Evolutionary conservation across 495 filamentous ascomycete genomes (phyloP), one percentile per base, ranked within the genome.

Genomic region (Hypoxylon crocopeplum): DNA sequence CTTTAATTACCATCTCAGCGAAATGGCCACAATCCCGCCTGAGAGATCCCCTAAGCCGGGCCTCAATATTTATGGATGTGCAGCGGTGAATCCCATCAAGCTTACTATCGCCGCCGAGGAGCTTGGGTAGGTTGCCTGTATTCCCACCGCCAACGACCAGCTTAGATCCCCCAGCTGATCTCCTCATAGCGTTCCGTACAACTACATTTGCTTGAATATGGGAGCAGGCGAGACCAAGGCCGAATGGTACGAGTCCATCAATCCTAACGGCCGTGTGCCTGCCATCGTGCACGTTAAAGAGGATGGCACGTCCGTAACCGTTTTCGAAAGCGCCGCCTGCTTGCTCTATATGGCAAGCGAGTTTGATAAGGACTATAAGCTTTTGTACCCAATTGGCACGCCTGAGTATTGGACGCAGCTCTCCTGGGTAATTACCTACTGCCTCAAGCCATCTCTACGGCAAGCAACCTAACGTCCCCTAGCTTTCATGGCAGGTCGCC

Each of bases 241-340:
- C 29, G 40, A 52, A 22, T 84, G 79, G 58, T 80, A 66, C 47
- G 62, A 59, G 41, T 83, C 80, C 27, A 87, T 91, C 71, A 92
- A 91, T 69, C 91, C 90, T 57, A 93, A 95, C 69, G 89, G 90
- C 63, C 88, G 90, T 52, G 91, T 95, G 68, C 91, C 91, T 16
- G 88, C 89, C 27, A 71, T 95, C 32, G 13, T 55, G n/a, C 50
- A 62, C 30, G 86, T 86, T 39, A 90, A 93, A 72, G 66, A 71
- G 39, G 77, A 81, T 47, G 82, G 82, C 60, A 56, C 38, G 34
- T 59, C 49, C 30, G 88, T 92, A 69, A 76, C 79, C 20, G 72
- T 93, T 8, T 93, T 92, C 65, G 91, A 95, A 67, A 86, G 83
- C 40, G 85, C 85, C 38, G 77, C 86, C 58, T 92, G 92, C 64